A percentile compares a stretch with the other conserved stretches of the same genome.
phyloP scores from a whole-genome alignment of 495 filamentous ascomycete species.

The Pyrenula aspistea region DNA sequence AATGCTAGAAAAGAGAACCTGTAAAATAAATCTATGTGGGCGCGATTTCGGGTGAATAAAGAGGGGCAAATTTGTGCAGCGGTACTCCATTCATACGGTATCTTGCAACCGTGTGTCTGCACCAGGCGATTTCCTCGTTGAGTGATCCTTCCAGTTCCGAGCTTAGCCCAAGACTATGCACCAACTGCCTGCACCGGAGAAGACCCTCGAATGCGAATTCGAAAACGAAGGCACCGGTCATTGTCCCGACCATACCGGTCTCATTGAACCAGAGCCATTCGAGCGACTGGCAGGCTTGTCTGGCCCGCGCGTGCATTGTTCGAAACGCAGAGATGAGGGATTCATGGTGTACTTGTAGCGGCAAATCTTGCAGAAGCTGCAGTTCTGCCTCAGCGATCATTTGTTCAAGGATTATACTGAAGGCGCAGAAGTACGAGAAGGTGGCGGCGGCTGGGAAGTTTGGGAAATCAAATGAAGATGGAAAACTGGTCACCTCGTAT shows the following conservation, averaged over 20 bases:
- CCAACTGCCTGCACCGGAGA: neutral
- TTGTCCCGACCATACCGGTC: neutral
- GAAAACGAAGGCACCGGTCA: neutral
- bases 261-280: neutral
- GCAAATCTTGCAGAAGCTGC: neutral
- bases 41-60: too few species aligned
- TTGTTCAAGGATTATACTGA: neutral
- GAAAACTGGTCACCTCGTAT: neutral
- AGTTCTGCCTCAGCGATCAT: neutral
- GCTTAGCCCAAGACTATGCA: neutral
- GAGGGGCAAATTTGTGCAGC: neutral
- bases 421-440: neutral
- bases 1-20: too few species aligned
- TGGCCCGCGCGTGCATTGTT: neutral
- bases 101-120: neutral
- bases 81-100: neutral
- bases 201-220: neutral
- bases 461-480: neutral
- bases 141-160: neutral
- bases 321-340: neutral
- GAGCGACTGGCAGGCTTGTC: neutral
- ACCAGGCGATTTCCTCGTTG: neutral
- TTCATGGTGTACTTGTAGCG: neutral
- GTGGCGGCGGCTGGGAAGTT: neutral
- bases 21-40: too few species aligned